Evolutionary conservation across 2,329 filamentous ascomycete species (phyloP).

Genomic region (Exophiala spinifera): DNA sequence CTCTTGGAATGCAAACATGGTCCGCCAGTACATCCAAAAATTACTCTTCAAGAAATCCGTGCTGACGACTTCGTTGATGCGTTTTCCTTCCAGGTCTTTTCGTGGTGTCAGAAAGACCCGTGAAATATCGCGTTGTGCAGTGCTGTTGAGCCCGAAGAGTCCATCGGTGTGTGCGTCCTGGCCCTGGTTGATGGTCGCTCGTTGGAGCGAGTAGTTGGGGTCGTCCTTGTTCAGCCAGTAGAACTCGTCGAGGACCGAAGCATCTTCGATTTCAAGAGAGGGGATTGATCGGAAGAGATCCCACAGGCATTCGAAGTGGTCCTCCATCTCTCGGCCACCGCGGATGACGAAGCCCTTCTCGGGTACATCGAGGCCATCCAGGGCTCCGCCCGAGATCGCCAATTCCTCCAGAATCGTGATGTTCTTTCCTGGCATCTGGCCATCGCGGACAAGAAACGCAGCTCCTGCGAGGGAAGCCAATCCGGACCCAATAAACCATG

Average conservation of each 20-base stretch:
- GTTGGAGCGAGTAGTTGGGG: slow-evolving; percentile 11
- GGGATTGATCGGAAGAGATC: slow-evolving; percentile 36
- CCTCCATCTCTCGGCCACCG: slow-evolving; percentile 36
- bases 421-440: slow-evolving; percentile 33
- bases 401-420: slow-evolving; percentile 38
- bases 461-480: slow-evolving; percentile 37
- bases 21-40: slow-evolving; percentile 32
- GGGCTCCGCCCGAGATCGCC: slow-evolving; percentile 32
- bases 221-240: slow-evolving; percentile 20
- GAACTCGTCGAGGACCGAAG: slow-evolving; percentile 17
- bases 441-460: slow-evolving; percentile 38
- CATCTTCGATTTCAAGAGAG: slow-evolving; percentile 21
- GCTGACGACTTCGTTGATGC: slow-evolving; percentile 32
- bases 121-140: slow-evolving; percentile 11
- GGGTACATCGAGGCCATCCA: slow-evolving; percentile 32
- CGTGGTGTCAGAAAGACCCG: slow-evolving; percentile 19
- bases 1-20: slow-evolving; percentile 33
- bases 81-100: slow-evolving; percentile 31
- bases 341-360: slow-evolving; percentile 38
- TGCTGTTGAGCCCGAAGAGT: slow-evolving; percentile 7
- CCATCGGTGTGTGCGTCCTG: slow-evolving; percentile 14
- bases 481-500: slow-evolving; percentile 38
- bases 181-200: slow-evolving; percentile 10
- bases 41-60: slow-evolving; percentile 29
- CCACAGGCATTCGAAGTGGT: slow-evolving; percentile 35